Base-by-base conservation (phyloP, 371 early-diverging fungal species). In the Rhizopus stolonifer region DNA sequence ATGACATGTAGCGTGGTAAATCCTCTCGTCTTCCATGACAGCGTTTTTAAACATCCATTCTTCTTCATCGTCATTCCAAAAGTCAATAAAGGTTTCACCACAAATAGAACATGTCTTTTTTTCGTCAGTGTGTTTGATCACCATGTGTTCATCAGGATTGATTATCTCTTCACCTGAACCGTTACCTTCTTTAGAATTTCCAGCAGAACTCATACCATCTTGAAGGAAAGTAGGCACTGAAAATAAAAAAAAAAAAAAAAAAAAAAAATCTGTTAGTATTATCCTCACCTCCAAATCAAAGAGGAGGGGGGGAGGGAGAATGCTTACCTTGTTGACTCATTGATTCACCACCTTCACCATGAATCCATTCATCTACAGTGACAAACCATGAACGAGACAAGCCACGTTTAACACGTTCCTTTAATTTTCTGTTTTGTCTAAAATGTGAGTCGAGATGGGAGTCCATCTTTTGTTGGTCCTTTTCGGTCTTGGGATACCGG, bases 391-490 rank as follows among this genome's bases (percentile, higher is more conserved):
- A 90, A 36, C 95, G 82, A 17, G 90, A 87, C 34, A 88, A 63
- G 1, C 89, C 86, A 39, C 86, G 83, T 57, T 84, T 85, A 21
- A 78, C 85, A 46, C 81, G 84, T 58, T 91, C 88, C 65, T 91
- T 91, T 64, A 81, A 68, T 11, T 91, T 80, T 46, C 90, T 75
- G 64, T 95, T 95, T 67, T 90, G 92, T 46, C 95, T 81, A 67
- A 95, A 96, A 67, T 96, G 97, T 79, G 92, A 90, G 57, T 96
- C 95, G 50, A 96, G 60, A 70, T 96, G 97, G 23, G 82, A 79
- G 58, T 83, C 84, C 85, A 92, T 88, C 60, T 84, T 84, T 34
- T 69, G 70, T 60, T 86, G 78, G 6, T 92, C 91, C 26, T 82
- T 84, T 8, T 74, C 81, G 5, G 80, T 79, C 46, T 83, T 80